Evolutionary conservation across 1,284 basidiomycete species (phyloP).

Genomic region (Hemileia vastatrix): DNA sequence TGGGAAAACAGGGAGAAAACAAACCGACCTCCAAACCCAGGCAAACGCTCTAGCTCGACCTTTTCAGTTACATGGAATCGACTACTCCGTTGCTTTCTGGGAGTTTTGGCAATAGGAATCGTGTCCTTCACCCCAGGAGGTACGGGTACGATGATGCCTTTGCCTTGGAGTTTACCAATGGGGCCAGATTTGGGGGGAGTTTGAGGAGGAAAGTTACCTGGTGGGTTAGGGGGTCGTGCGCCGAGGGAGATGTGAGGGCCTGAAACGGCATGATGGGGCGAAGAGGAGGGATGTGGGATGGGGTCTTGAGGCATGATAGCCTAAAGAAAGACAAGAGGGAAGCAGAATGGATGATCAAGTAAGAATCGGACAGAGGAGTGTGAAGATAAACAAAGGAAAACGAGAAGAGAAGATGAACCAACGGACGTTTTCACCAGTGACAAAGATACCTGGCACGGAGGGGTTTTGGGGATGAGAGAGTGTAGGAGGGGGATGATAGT

Average conservation of each 20-base stretch:
- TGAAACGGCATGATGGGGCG: slow-evolving; percentile 54
- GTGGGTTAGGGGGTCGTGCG: slow-evolving; percentile 53
- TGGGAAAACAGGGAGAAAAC: slow-evolving; percentile 21
- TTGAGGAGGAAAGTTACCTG: slow-evolving; percentile 39
- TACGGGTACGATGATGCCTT: slow-evolving; percentile 24
- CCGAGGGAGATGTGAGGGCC: slow-evolving; percentile 52
- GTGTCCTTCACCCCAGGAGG: slow-evolving; percentile 62
- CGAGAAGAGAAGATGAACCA: neutral
- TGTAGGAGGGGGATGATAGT: neutral
- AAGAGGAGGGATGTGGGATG: slow-evolving; percentile 49
- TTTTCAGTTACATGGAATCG: slow-evolving; percentile 93
- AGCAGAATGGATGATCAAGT: neutral
- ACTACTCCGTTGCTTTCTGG: slow-evolving; percentile 87
- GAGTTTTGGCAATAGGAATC: slow-evolving; percentile 87
- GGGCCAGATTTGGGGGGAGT: slow-evolving; percentile 48
- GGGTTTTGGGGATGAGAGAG: neutral
- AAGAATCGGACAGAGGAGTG: neutral
- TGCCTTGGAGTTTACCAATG: slow-evolving; percentile 45
- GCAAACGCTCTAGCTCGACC: slow-evolving; percentile 89
- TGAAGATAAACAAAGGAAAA: neutral
- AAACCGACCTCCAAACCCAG: slow-evolving; percentile 78
- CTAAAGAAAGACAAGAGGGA: slow-evolving; percentile 20
- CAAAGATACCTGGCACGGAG: slow-evolving; percentile 17
- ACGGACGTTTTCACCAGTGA: slow-evolving; percentile 21
- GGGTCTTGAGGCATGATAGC: slow-evolving; percentile 58